Conservation (phyloP, 345 rosid genomes). For the Pistacia vera region DNA sequence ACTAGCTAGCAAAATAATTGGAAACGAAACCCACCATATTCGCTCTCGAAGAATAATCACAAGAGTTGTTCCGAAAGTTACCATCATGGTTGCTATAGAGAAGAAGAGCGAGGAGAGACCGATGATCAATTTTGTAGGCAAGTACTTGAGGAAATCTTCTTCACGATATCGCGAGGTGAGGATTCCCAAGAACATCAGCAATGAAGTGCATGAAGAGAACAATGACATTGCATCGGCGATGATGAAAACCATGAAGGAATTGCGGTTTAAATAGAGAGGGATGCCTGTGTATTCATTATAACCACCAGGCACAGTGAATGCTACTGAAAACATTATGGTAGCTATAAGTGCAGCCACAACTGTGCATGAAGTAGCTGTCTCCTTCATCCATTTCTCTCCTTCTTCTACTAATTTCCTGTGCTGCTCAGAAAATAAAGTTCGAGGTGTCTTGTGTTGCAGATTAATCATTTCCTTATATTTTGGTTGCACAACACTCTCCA, state of each 20-base stretch:
- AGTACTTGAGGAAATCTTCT: conserved; percentile 46
- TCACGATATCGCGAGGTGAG: conserved; percentile 57
- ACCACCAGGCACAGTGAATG: conserved; percentile 53
- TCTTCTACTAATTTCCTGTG: conserved; percentile 45
- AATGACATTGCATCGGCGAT: conserved; percentile 54
- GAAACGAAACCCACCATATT: conserved; percentile 41
- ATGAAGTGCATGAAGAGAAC: conserved; percentile 48
- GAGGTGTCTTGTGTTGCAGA: conserved; percentile 43
- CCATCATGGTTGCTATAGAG: conserved; percentile 73
- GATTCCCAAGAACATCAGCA: conserved; percentile 56
- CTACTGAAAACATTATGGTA: conserved; percentile 64
- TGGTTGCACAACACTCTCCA: conserved; percentile 69
- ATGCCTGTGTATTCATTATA: conserved; percentile 25
- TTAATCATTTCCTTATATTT: conserved; percentile 62
- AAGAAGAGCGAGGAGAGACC: conserved; percentile 67
- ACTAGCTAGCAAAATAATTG: conserved; percentile 52
- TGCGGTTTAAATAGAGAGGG: conserved; percentile 15
- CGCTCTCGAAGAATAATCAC: conserved; percentile 26
- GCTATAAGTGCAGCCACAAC: conserved; percentile 60
- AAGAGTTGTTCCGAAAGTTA: conserved; percentile 51
- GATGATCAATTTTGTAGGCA: conserved; percentile 55
- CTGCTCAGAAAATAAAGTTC: conserved; percentile 49
- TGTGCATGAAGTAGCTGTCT: conserved; percentile 52
- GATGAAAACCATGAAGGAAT: conserved; percentile 40
- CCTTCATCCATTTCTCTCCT: conserved; percentile 63